Base-by-base conservation (phyloP, 495 filamentous ascomycete genomes). In the Penicillium cinerascens region DNA sequence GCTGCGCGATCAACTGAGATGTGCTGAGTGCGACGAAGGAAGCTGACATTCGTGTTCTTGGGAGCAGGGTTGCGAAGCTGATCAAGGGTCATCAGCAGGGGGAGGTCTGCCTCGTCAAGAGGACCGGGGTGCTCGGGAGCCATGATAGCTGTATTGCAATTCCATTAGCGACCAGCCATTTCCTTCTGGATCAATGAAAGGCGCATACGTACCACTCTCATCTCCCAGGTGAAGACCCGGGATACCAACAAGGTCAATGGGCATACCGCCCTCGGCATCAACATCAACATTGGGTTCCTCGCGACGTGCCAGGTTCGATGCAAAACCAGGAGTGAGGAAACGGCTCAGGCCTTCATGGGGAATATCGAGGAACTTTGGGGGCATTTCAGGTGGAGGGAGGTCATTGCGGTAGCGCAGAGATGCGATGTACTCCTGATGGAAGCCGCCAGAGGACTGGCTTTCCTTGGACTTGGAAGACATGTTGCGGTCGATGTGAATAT, bases 241-340 rank as follows among this genome's bases (percentile, higher is more conserved):
- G 68, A 97, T 86, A 56, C 95, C 93, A 39, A 97, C 87, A 40
- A 98, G 74, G 67, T 98, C 92, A 67, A 98, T 83, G 36, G 89
- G 90, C 92, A 98, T 97, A 33, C 95, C 93, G 51, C 96, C 82
- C 75, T 97, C 95, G 17, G 91, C 92, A 82, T 98, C 95, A 18
- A 91, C 91, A 69, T 97, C 93, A 46, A 98, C 91, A 54, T 95
- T 96, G 4, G 95, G 74, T n/a, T 91, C 84, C 72, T 97, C 92
- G 54, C 95, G 89, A 56, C 91, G 79, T 1, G 89, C 89, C 52
- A 98, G 71, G 45, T 89, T 85, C 26, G 91, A 92, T 21, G 90
- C 88, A 73, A 95, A 97, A 2, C 81, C 84, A 1, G 92, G 87
- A 9, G 84, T 86, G 13, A 92, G 91, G 68, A 96, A 97, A 60